These are phyloP conservation scores for Cordyceps cicadae DNA, from an alignment of 2,329 filamentous ascomycete species.

Conservation along the genomic window DNA sequence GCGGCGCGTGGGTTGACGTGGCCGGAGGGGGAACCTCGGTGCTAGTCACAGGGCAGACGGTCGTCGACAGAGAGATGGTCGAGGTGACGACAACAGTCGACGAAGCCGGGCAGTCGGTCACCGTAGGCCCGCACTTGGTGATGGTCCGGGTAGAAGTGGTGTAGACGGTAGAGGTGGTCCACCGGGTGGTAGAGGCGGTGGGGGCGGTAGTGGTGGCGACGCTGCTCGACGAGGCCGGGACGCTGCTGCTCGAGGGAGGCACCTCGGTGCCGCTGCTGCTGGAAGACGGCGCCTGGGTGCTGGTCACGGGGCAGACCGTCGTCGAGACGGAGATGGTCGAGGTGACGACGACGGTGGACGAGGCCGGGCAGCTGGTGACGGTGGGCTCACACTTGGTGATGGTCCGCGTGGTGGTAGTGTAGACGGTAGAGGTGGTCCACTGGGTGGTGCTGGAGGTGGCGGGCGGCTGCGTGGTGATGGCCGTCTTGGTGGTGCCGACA, in stretches of 20 bases:
- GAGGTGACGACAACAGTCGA: conserved; percentile 21
- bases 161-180: conserved; percentile 26
- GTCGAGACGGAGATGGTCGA: conserved; percentile 28
- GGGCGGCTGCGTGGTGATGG: background rate
- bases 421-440: conserved; percentile 26
- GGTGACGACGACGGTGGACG: conserved; percentile 20
- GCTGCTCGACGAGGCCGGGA: conserved; percentile 32
- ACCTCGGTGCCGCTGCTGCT: background rate
- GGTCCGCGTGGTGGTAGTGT: conserved; percentile 18
- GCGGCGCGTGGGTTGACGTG: background rate
- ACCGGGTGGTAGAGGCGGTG: conserved; percentile 7
- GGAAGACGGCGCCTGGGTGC: background rate
- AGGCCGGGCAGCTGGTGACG: conserved; percentile 24
- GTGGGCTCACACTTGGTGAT: conserved; percentile 20
- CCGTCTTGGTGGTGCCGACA: conserved; percentile 11
- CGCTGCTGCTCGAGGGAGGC: conserved; percentile 10
- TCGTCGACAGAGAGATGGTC: conserved; percentile 29
- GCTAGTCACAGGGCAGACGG: conserved; percentile 32
- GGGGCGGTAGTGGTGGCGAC: conserved; percentile 20
- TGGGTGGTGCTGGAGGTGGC: conserved; percentile 6
- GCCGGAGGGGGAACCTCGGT: background rate
- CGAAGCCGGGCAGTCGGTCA: conserved; percentile 23
- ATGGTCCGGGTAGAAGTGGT: conserved; percentile 18
- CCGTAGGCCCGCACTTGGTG: conserved; percentile 21
- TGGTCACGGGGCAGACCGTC: conserved; percentile 34